phyloP scores from a whole-genome alignment of 164 flowering plant genomes.

The Saururus chinensis region DNA sequence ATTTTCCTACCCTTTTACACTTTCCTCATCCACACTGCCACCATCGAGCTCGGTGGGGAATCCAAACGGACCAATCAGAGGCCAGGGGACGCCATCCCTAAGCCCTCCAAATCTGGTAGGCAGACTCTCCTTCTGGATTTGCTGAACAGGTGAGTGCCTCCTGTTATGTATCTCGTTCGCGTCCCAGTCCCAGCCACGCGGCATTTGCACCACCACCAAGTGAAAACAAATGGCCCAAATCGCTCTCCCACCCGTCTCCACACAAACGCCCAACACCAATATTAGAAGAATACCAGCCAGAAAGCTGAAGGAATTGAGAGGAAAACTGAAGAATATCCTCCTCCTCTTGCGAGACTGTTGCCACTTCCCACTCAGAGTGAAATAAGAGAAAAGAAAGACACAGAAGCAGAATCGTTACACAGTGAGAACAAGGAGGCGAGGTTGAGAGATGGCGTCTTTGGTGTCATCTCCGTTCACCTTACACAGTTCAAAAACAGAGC shows the following conservation, averaged over 20 bases:
- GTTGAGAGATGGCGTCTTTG: conserved; percentile 54
- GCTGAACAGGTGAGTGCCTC: background rate
- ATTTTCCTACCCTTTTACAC: background rate
- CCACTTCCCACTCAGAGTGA: too few species aligned
- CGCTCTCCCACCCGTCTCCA: conserved; percentile 19
- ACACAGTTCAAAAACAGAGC: conserved; percentile 38
- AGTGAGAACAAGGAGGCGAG: background rate
- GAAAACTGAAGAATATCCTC: background rate
- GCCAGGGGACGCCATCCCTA: conserved; percentile 42
- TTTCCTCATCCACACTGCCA: background rate
- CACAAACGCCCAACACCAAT: conserved; percentile 6
- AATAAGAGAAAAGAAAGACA: conserved; percentile 2
- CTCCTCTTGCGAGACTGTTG: background rate
- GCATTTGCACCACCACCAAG: conserved; percentile 41
- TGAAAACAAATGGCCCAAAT: conserved; percentile 20
- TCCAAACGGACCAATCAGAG: conserved; percentile 62
- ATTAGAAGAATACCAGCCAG: conserved; percentile 5
- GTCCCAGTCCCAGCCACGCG: conserved; percentile 49
- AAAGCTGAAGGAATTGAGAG: background rate
- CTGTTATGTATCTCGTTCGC: background rate
- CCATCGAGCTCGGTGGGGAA: conserved; percentile 21
- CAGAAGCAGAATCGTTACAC: background rate
- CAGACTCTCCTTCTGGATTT: conserved; percentile 1
- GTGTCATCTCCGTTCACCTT: conserved; percentile 66
- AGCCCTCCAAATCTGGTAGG: conserved; percentile 20